Evolutionary conservation across 805 yeast genomes (phyloP).

Genomic region (Lipomyces sp.): DNA sequence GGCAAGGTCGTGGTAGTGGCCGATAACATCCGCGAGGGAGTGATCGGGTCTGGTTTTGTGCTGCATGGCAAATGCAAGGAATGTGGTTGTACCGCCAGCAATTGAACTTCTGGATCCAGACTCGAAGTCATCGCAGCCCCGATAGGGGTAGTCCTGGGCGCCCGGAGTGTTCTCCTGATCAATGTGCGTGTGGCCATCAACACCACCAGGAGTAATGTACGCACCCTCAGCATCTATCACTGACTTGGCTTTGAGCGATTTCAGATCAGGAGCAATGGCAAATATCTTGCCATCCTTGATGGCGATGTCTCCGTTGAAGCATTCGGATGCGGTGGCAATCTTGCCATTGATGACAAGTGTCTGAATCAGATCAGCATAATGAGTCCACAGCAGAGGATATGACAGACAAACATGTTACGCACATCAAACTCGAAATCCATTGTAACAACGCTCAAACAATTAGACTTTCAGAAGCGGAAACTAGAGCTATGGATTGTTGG

Average conservation of each 20-base stretch:
- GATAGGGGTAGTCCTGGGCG: slow-evolving; percentile 32
- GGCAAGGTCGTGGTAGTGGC: slow-evolving; percentile 46
- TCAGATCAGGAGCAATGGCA: slow-evolving; percentile 45
- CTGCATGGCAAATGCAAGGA: slow-evolving; percentile 56
- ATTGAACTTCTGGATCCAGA: slow-evolving; percentile 54
- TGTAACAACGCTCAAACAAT: background rate
- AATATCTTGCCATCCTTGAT: slow-evolving; percentile 50
- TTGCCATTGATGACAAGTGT: slow-evolving; percentile 40
- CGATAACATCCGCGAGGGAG: slow-evolving; percentile 42
- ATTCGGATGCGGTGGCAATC: slow-evolving; percentile 43
- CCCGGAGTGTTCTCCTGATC: slow-evolving; percentile 52
- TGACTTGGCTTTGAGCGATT: slow-evolving; percentile 32
- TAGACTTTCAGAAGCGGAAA: background rate
- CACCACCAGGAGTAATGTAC: slow-evolving; percentile 58
- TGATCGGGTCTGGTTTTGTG: slow-evolving; percentile 45
- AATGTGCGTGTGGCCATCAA: slow-evolving; percentile 57
- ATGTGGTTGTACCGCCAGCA: slow-evolving; percentile 60
- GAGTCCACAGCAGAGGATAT: background rate
- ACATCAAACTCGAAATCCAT: slow-evolving; percentile 3
- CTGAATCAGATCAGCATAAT: slow-evolving; percentile 9
- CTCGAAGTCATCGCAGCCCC: slow-evolving; percentile 52
- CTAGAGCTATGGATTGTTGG: background rate
- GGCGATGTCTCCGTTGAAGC: slow-evolving; percentile 47
- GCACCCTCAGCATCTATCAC: slow-evolving; percentile 56
- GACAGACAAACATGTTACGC: background rate